Base-by-base conservation (phyloP, 306 rosid species). In the Sechiopsis laciniata region DNA sequence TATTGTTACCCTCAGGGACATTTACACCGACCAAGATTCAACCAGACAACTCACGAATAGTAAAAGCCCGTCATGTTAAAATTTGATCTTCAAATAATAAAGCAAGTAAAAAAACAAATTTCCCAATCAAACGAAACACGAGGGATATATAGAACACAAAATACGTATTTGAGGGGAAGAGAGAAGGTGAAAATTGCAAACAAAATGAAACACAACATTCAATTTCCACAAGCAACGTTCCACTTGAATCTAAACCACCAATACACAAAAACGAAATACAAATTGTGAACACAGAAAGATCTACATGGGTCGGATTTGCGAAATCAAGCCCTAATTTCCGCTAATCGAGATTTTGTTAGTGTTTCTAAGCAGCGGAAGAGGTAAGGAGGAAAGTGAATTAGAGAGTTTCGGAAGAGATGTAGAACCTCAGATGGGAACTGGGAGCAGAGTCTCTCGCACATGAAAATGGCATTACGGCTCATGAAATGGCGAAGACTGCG, bases 381-480 rank as follows among this genome's bases (percentile, higher is more conserved):
- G 24, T 29, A 66, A 45, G 7, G 46, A 56, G 26, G 7, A 29
- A 50, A 52, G 61, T 6, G 19, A 55, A 80, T 51, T 24, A 55
- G 75, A n/a, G 56, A 55, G 45, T 6, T 60, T 2, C 55, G 4
- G 69, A 74, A 46, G 54, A 54, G 59, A 60, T 59, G 32, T 53
- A 52, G 75, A 24, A 84, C 94, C 90, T 88, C 94, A 16, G 88
- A 78, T 35, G 97, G 92, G 76, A 84, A 95, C 83, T 95, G 86
- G 20, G 97, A 90, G 63, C 96, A 95, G 78, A 95, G 95, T 48
- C 99, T 94, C 57, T 91, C 92, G 86, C 95, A 91, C 72, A 91
- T 74, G 87, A 91, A 95, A 83, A 88, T 86, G 82, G 99, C 97
- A 82, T 95, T 91, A 42, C 80, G 76, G 82, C 83, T 67, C 91